Evolutionary conservation across 768 basidiomycete species (phyloP), one percentile per base, ranked within the genome.

Genomic region (Collybia sordida): DNA sequence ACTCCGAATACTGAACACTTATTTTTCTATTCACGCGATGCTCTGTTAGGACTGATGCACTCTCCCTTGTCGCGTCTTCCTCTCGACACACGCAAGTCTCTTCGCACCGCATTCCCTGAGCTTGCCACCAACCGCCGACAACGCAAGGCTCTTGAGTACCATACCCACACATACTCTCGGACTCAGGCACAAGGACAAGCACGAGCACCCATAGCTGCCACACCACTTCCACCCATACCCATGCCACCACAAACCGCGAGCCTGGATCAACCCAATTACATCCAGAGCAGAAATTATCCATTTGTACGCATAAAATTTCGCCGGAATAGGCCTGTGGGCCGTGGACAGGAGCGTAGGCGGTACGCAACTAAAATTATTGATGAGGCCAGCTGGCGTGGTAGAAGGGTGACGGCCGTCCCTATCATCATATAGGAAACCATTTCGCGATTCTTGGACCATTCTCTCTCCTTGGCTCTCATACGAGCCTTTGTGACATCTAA

Each of bases 81-180:
- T 1, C 45, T 55, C 7, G 50, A 60, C 41, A 57, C 53, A 25
- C 61, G 62, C 24, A 64, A 64, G 22, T 43, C 28, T 2, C 50
- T 69, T n/a, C 60, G 65, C 21, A 56, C 50, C 4, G 3, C 31
- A 14, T 52, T 64, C 36, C 65, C 65, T 4, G 62, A 64, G 40
- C 50, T 65, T 39, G 51, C 63, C 23, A 60, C 64, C 15, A 65
- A 63, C 47, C 55, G 65, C 37, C 65, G 61, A 51, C 61, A 62
- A 38, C 53, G 64, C 44, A 66, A 64, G 53, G 55, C 59, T 31
- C 60, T 66, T 22, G 65, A 65, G 48, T 62, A 59, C 38, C 57
- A 56, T 18, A 61, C 60, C 12, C 45, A 56, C 9, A 11, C 14
- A 12, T 24, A 47, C 22, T 36, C 43, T 6, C 47, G 56, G 24